Evolutionary conservation across 2,329 filamentous ascomycete species (phyloP), one percentile per base, ranked within the genome.

Genomic region (Curvularia spicifera): DNA sequence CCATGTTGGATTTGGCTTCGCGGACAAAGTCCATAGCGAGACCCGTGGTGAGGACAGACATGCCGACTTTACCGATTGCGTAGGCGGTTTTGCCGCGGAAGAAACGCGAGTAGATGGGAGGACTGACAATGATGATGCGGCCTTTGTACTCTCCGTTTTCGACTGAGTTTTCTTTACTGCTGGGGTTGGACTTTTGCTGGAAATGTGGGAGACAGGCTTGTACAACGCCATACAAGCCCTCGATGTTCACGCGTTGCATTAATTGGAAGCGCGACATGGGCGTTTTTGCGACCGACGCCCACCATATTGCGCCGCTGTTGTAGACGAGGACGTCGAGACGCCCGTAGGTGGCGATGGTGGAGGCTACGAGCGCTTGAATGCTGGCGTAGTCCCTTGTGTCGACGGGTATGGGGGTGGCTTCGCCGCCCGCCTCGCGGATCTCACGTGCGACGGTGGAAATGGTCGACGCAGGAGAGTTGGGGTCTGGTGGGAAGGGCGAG

Each of bases 21-120:
- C 91, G 80, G 64, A 85, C 79, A 71, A 90, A 91, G 68, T 96
- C 92, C 89, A 95, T 91, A 0, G 89, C 91, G 13, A 96, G 79
- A 0, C 91, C 92, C 72, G 91, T 91, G 0, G 89, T 91, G 44
- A 96, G 73, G 3, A 94, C 89, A 68, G 86, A 90, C 91, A 96
- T 96, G 44, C 83, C 90, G 3, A 94, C 84, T 72, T 95, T 95
- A 62, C 83, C 84, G 77, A 87, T 85, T 0, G 92, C 91, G 78
- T 96, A 96, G 13, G 89, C 91, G 1, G 91, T 91, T 83, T 96
- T 96, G 10, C 91, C 92, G 22, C 90, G 80, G 75, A 95, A 93
- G 77, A 96, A 96, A 29, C 92, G 83, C 62, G 86, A 90, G 76
- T 96, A 96, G 56, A 96, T 93, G 1, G 91, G 91, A 24, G 92